Conservation (phyloP, 371 early-diverging fungal species). For the Modicella reniformis region DNA sequence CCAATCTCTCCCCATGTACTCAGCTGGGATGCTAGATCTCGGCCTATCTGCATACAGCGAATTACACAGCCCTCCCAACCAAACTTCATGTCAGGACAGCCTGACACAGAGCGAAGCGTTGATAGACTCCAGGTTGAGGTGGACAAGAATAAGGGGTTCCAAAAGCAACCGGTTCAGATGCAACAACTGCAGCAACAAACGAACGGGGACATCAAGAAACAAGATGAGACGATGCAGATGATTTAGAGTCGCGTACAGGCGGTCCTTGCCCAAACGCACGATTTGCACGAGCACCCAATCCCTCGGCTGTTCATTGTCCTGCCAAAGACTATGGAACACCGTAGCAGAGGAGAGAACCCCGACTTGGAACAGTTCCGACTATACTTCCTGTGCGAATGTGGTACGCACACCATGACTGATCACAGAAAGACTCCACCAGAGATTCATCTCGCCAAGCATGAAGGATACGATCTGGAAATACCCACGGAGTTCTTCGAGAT, state of each 20-base stretch:
- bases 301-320: neutral
- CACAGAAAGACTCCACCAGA: neutral
- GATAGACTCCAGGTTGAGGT: neutral
- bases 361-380: neutral
- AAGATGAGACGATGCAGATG: neutral
- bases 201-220: too few relatives aligned
- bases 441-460: neutral
- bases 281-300: neutral
- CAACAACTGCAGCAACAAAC: neutral
- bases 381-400: neutral
- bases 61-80: too few relatives aligned
- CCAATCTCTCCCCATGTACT: too few relatives aligned
- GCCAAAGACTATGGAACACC: neutral
- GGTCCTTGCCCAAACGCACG: neutral
- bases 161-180: constrained; percentile 6
- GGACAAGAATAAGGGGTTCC: neutral
- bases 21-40: too few relatives aligned
- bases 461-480: neutral
- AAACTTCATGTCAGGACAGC: too few relatives aligned
- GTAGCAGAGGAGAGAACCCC: neutral
- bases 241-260: neutral
- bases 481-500: neutral
- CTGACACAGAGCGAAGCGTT: too few relatives aligned
- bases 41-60: too few relatives aligned
- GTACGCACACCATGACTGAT: neutral